Percentiles rank a stretch among this genome's conserved stretches.
Conservation (phyloP, 257 asterid genomes). For the Solanum appendiculatum region DNA sequence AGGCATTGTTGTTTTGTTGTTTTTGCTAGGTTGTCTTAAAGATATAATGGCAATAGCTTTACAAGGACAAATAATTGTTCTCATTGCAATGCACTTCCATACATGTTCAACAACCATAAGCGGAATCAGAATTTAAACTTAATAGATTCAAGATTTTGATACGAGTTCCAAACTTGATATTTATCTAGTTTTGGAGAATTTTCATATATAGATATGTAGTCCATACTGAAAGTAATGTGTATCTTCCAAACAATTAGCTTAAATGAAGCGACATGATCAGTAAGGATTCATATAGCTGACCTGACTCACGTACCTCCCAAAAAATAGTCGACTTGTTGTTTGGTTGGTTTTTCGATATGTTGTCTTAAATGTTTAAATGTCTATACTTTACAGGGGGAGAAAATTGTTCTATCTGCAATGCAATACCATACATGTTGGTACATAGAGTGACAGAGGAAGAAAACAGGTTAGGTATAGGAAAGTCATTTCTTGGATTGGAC, state of each 20-base stretch:
- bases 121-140: neutral
- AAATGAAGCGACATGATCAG: neutral
- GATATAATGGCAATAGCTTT: neutral
- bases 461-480: constrained; percentile 52
- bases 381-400: neutral
- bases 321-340: neutral
- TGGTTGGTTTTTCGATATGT: neutral
- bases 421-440: constrained; percentile 30
- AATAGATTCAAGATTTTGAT: neutral
- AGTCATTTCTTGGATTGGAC: constrained; percentile 34
- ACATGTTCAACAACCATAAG: neutral
- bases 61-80: neutral
- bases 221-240: neutral
- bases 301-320: neutral
- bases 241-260: neutral
- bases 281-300: neutral
- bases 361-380: neutral
- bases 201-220: neutral
- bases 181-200: neutral
- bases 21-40: neutral
- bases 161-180: neutral
- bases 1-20: neutral
- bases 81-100: neutral
- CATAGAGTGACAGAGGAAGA: constrained; percentile 54
- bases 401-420: constrained; percentile 41